Base-by-base conservation (phyloP, 202 grass and related monocot genomes). In the Schoenoplectus triqueter region DNA sequence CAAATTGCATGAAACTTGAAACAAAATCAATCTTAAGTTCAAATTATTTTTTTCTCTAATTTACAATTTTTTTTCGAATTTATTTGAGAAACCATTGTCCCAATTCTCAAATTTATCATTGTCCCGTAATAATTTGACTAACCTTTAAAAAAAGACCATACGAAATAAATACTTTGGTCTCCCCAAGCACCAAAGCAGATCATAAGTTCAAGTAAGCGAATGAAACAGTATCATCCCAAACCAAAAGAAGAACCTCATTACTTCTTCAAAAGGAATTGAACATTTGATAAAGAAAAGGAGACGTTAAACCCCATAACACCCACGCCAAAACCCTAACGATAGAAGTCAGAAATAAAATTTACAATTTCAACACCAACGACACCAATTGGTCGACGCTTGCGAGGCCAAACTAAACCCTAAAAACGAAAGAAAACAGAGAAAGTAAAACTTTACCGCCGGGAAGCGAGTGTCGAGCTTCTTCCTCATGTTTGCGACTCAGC, bases 391-490 rank as follows among this genome's bases (percentile, higher is more conserved):
- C 31, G 31, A 31, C 31, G 31, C 31, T 31, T 31, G 31, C 31
- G 31, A 31, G 31, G 31, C 31, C 31, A 31, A 31, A 31, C 75
- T 82, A 20, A 74, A 46, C 6, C 50, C 9, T 18, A 68, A 41
- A 22, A 51, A 39, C 4, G 46, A 85, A 47, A 82, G 10, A 67
- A 2, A 15, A 31, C 56, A 10, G 18, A 2, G 64, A 42, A 63
- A 15, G 49, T 0, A 50, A 66, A 87, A 7, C 82, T 87, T 31
- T 85, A 98, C 95, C 50, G 95, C 92, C 56, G 95, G 92, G 81
- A 98, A 98, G 72, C 95, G 95, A 10, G 95, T 98, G 80, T 98
- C 92, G 55, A 98, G 91, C 88, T 95, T 98, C 89, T 91, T 95
- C 86, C 89, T 98, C 95, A 98, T 98, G 10, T 69, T 41, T 83